Percentiles rank a stretch among this genome's conserved stretches.
phyloP scores from a whole-genome alignment of 2,329 filamentous ascomycete genomes.

The Cladosporium sp. region DNA sequence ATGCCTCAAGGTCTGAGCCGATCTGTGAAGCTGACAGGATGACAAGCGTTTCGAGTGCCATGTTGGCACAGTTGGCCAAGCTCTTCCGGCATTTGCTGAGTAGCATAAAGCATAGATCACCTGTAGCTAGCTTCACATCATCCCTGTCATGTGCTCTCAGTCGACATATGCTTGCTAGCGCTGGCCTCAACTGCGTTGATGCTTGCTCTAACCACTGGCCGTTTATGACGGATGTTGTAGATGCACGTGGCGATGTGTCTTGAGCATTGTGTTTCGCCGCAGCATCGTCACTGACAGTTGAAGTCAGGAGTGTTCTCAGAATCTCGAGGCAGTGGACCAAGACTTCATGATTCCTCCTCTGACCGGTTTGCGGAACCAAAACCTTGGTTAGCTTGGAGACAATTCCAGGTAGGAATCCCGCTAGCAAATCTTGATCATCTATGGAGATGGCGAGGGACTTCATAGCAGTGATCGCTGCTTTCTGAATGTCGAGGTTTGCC shows the following conservation, averaged over 20 bases:
- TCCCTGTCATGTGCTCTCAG: slow-evolving; percentile 65
- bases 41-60: slow-evolving; percentile 79
- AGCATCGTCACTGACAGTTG: slow-evolving; percentile 12
- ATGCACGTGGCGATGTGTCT: neutral
- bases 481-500: slow-evolving; percentile 62
- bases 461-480: slow-evolving; percentile 64
- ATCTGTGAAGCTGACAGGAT: slow-evolving; percentile 55
- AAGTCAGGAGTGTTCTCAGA: slow-evolving; percentile 18
- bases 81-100: slow-evolving; percentile 75
- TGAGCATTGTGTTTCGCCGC: slow-evolving; percentile 14
- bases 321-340: slow-evolving; percentile 41
- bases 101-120: slow-evolving; percentile 67
- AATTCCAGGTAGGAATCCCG: slow-evolving; percentile 82
- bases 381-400: slow-evolving; percentile 76
- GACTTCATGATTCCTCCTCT: slow-evolving; percentile 58
- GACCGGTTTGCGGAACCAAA: slow-evolving; percentile 63
- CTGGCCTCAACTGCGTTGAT: slow-evolving; percentile 73
- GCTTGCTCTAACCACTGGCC: slow-evolving; percentile 42
- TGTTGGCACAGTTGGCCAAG: slow-evolving; percentile 61
- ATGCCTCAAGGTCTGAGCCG: slow-evolving; percentile 48
- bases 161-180: slow-evolving; percentile 71
- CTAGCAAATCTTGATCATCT: slow-evolving; percentile 68
- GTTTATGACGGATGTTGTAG: neutral
- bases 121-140: slow-evolving; percentile 65
- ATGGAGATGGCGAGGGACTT: slow-evolving; percentile 60